A percentile compares a stretch with the other conserved stretches of the same genome.
phyloP scores from a whole-genome alignment of 2,329 filamentous ascomycete genomes.

The Fusarium albosuccineum region DNA sequence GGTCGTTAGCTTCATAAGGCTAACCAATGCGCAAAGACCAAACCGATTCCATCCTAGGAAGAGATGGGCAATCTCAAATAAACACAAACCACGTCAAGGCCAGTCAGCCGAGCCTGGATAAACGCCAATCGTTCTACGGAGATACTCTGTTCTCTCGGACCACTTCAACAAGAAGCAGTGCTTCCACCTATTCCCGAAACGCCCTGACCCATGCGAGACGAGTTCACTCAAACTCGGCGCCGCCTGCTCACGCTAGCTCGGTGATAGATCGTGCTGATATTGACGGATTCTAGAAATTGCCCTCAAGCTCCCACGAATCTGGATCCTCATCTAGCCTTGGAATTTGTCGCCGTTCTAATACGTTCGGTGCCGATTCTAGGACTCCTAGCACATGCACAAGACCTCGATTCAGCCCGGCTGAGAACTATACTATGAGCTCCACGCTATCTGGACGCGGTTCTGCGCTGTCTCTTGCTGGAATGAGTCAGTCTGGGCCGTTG shows the following conservation, averaged over 20 bases:
- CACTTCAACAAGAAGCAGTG: background rate
- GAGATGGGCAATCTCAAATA: background rate
- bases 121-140: background rate
- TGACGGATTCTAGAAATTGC: constrained; percentile 20
- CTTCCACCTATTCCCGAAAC: background rate
- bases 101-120: background rate
- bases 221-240: constrained; percentile 17
- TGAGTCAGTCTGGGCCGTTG: constrained; percentile 41
- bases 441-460: constrained; percentile 46
- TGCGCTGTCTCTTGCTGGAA: constrained; percentile 47
- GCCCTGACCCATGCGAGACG: constrained; percentile 4
- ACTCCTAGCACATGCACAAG: background rate
- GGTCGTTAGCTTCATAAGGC: background rate
- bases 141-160: background rate
- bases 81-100: background rate
- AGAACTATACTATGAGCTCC: background rate
- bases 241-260: constrained; percentile 6
- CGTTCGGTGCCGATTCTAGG: background rate
- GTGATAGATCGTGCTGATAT: background rate
- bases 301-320: constrained; percentile 6
- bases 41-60: background rate
- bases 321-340: background rate
- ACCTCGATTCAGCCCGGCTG: background rate
- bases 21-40: background rate
- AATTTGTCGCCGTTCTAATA: constrained; percentile 15